Evolutionary conservation across 352 stramenopile genomes (phyloP), one percentile per base, ranked within the genome.

Genomic region (Pythium apleroticum): DNA sequence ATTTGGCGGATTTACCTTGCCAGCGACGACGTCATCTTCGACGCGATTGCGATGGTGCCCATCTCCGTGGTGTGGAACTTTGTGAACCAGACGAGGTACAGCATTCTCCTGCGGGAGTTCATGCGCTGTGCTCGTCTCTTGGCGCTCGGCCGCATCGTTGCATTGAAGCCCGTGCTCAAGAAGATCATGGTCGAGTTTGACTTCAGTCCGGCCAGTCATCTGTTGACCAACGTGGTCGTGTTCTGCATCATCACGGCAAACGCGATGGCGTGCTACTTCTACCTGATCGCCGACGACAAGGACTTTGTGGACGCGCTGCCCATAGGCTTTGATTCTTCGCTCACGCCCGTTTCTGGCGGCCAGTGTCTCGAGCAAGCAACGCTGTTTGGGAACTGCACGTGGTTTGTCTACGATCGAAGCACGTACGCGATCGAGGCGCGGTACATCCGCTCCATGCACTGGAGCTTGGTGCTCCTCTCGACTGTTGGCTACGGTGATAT

Each of bases 401-500:
- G 83, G 83, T 86, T 81, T 43, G 79, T 89, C 53, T 86, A 81
- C 64, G 83, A 91, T 49, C 77, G 73, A n/a, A 89, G 76, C 55
- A 70, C 56, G 3, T 91, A 80, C 39, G 61, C 75, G 14, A 76
- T 90, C 24, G 69, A 89, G 17, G 75, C 80, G 1, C 77, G 73
- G 19, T 90, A 84, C 48, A 57, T 90, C 52, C 74, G 83, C 0
- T 82, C 83, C 2, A 63, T 90, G 24, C 70, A 90, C 25, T 91
- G 83, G 83, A 91, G 83, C 50, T 66, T 91, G 28, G 83, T 91
- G 48, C 33, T 91, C 17, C 63, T 90, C 15, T 91, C 83, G 0
- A 91, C 80, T 0, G 83, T 91, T 33, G 80, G 78, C 0, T 91
- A 88, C 63, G 83, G 83, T 7, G 82, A 91, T 39, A 84, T 90